Conservation (phyloP, 768 basidiomycete species). For the Trametes elegans region DNA sequence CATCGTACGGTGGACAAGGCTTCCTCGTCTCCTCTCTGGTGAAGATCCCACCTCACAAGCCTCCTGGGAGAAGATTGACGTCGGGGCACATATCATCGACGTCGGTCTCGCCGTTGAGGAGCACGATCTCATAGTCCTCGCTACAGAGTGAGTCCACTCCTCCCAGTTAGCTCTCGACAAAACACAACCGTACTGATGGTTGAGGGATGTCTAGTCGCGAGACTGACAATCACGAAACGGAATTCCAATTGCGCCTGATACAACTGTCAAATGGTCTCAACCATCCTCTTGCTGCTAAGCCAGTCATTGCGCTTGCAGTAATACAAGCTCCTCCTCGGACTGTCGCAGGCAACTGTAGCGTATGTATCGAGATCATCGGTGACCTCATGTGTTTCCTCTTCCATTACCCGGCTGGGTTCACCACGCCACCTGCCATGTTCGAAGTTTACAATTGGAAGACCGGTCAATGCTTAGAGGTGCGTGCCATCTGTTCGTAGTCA, state of each 20-base stretch:
- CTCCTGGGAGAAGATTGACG: conserved; percentile 18
- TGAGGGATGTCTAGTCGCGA: conserved; percentile 14
- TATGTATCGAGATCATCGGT: conserved; percentile 28
- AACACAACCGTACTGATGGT: no score
- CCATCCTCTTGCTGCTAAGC: conserved; percentile 22
- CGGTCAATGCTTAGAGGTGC: conserved; percentile 20
- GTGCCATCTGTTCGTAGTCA: background rate
- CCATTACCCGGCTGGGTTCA: conserved; percentile 11
- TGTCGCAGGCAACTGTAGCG: conserved; percentile 10
- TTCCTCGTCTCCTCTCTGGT: background rate
- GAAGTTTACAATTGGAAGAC: conserved; percentile 30
- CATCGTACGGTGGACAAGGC: conserved; percentile 9
- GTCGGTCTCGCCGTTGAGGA: conserved; percentile 24
- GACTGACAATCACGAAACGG: conserved; percentile 8
- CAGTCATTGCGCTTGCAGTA: conserved; percentile 11
- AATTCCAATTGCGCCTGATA: conserved; percentile 18
- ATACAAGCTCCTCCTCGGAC: background rate
- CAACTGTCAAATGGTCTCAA: conserved; percentile 23
- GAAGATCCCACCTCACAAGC: background rate
- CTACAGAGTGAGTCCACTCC: conserved; percentile 18
- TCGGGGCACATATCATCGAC: conserved; percentile 23
- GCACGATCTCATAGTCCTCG: conserved; percentile 26
- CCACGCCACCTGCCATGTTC: conserved; percentile 12
- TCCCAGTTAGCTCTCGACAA: no score
- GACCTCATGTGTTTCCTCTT: conserved; percentile 22